Base-by-base conservation (phyloP, 2,329 filamentous ascomycete genomes). In the Metarhizium robertsii region DNA sequence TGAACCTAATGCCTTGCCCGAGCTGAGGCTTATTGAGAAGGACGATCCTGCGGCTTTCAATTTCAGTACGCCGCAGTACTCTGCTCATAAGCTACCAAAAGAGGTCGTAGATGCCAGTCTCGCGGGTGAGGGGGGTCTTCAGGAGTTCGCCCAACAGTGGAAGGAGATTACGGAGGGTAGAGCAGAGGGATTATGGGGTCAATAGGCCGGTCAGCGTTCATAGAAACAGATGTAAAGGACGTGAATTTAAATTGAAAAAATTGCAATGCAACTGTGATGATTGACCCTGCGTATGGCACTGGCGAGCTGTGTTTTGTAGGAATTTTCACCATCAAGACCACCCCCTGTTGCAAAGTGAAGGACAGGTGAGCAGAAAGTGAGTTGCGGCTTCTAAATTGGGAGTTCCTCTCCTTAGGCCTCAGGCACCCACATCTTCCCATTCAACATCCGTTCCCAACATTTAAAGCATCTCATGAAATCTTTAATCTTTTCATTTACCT, bases 1-100 rank as follows among this genome's bases (percentile, higher is more conserved):
- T 6, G 77, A 78, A 1, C 77, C 78, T 0, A 80, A 85, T 7
- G 83, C 81, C 65, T 77, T 79, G 5, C 88, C 91, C 0, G 92
- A 96, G 69, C 80, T 99, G 61, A 80, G 92, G 46, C 77, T 97
- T 8, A 82, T 99, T 50, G 83, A 86, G 62, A 85, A 85, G 67
- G 87, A 92, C 60, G 92, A 97, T 61, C 90, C 92, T 0, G 88
- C 92, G 58, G 92, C 92, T 1, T 94, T 90, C 67, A 88, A 87
- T 62, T 95, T 96, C 67, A 85, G 82, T 61, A 87, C 88, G 4
- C 83, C 90, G 1, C 88, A 92, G 65, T 97, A 95, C 70, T 96
- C 91, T 59, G 92, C 94, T 3, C 92, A 97, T 67, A 99, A 97
- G 72, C 74, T 99, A 62, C 94, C 94, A 0, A 91, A 86, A 69